phyloP scores from a whole-genome alignment of 345 rosid genomes.

The Lumnitzera racemosa region DNA sequence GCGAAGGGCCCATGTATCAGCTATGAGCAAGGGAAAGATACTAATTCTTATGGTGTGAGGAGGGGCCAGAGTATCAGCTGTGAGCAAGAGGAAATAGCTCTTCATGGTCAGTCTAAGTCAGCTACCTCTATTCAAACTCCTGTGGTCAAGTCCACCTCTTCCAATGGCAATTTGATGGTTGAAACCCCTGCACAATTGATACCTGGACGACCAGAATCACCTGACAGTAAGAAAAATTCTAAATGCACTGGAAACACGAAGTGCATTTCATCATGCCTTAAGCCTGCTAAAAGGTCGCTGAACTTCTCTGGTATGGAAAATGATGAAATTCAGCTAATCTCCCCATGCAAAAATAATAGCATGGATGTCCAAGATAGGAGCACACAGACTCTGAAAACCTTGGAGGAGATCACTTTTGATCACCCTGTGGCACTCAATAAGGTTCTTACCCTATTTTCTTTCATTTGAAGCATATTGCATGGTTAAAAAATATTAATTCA shows the following conservation, averaged over 20 bases:
- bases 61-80: slow-evolving; percentile 7
- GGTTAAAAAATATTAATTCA: too few species aligned
- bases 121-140: slow-evolving; percentile 19
- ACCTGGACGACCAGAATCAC: slow-evolving; percentile 25
- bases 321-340: slow-evolving; percentile 5
- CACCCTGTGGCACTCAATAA: slow-evolving; percentile 8
- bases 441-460: slow-evolving; percentile 11
- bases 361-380: slow-evolving; percentile 3
- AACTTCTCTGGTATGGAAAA: slow-evolving; percentile 25
- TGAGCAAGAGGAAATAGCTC: slow-evolving; percentile 15
- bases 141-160: slow-evolving; percentile 12
- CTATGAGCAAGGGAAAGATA: neutral
- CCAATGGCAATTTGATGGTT: slow-evolving; percentile 15
- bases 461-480: too few species aligned
- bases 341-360: slow-evolving; percentile 5
- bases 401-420: slow-evolving; percentile 2
- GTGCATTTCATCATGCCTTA: slow-evolving; percentile 10
- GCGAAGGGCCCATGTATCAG: neutral
- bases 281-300: slow-evolving; percentile 38
- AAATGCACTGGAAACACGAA: slow-evolving; percentile 7
- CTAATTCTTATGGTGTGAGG: slow-evolving; percentile 1
- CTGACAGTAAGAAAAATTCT: slow-evolving; percentile 19
- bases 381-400: slow-evolving; percentile 4
- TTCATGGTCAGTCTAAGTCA: slow-evolving; percentile 6
- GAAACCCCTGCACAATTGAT: slow-evolving; percentile 44